phyloP scores from a whole-genome alignment of 148 eudicot genomes.

The Heliosperma pusillum region DNA sequence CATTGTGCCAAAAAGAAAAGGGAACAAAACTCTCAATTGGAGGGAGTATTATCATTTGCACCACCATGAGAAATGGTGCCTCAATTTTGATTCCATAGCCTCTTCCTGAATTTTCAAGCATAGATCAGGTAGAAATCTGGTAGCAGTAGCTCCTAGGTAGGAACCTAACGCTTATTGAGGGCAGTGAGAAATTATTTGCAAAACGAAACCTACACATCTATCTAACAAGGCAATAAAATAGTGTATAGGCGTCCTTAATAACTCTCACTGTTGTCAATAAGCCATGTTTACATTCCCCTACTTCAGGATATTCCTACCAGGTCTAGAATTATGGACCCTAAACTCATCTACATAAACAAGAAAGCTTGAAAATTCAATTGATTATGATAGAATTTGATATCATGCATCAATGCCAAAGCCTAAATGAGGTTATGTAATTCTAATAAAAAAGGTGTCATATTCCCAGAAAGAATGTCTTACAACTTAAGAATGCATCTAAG shows the following conservation, averaged over 20 bases:
- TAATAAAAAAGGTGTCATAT: not conserved
- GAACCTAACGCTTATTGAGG: not conserved
- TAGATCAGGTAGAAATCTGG: not conserved
- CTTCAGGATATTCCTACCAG: not conserved
- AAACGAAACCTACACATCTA: not conserved
- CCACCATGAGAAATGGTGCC: not conserved
- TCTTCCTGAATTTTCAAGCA: not conserved
- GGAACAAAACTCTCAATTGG: too few relatives aligned
- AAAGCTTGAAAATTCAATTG: not conserved
- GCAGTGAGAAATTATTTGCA: not conserved
- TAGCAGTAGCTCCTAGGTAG: not conserved
- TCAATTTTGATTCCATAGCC: not conserved
- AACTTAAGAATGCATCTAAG: conserved; percentile 3
- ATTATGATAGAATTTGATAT: not conserved
- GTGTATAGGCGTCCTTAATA: not conserved
- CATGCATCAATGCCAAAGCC: conserved; percentile 3
- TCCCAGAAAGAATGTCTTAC: not conserved
- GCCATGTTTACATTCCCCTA: not conserved
- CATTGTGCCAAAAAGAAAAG: too few relatives aligned
- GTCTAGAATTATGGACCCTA: not conserved
- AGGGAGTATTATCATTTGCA: too few relatives aligned
- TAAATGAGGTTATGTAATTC: not conserved
- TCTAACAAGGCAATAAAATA: not conserved
- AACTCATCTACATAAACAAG: not conserved
- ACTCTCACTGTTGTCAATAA: not conserved